A percentile compares a stretch with the other conserved stretches of the same genome.
phyloP scores from a whole-genome alignment of 768 basidiomycete species.

The Mycena amicta region DNA sequence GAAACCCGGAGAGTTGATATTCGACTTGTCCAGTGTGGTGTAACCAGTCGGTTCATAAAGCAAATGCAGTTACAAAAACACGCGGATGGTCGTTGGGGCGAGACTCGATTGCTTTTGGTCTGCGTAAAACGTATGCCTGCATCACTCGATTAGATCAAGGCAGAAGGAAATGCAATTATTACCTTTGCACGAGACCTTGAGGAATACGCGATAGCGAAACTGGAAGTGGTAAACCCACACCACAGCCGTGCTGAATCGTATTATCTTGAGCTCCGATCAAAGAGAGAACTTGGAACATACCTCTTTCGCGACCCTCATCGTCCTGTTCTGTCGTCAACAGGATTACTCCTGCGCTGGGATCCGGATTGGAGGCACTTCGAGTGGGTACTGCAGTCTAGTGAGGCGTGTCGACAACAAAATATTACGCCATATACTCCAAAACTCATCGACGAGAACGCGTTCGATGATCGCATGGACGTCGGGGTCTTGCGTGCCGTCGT shows the following conservation, averaged over 20 bases:
- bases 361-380: conserved; percentile 16
- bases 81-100: conserved; percentile 13
- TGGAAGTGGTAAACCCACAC: conserved; percentile 83
- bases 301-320: conserved; percentile 25
- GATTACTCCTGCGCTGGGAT: conserved; percentile 64
- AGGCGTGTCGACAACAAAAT: neutral
- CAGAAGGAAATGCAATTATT: conserved; percentile 25
- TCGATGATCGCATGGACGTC: conserved; percentile 13
- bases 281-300: conserved; percentile 3
- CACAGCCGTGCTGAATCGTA: conserved; percentile 64
- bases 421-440: conserved; percentile 4
- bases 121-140: conserved; percentile 23
- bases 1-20: conserved; percentile 35
- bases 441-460: conserved; percentile 10
- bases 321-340: conserved; percentile 54
- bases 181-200: conserved; percentile 35
- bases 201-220: conserved; percentile 79
- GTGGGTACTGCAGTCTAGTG: conserved; percentile 9
- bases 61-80: conserved; percentile 18
- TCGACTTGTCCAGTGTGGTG: conserved; percentile 48
- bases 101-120: conserved; percentile 15
- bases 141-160: neutral
- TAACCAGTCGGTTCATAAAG: conserved; percentile 48
- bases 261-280: neutral
- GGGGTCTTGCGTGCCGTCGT: neutral